A percentile compares a stretch with the other conserved stretches of the same genome.
Conservation (phyloP, 306 rosid species). For the Prinsepia uniflora region DNA sequence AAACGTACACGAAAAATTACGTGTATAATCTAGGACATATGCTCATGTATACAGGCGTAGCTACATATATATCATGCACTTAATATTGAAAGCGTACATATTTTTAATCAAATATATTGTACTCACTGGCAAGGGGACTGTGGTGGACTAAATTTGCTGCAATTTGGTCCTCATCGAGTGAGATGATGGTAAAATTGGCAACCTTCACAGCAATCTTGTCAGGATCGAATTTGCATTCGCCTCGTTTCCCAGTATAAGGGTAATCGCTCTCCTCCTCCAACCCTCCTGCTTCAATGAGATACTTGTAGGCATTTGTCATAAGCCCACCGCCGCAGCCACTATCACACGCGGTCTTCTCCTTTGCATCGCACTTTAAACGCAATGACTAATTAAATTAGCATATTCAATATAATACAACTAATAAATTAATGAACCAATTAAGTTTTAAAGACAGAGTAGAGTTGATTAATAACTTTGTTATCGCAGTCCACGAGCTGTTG, state of each 20-base stretch:
- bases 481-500: constrained; percentile 95
- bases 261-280: constrained; percentile 64
- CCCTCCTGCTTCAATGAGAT: constrained; percentile 75
- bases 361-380: constrained; percentile 53
- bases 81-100: no score
- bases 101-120: neutral
- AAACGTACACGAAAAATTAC: no score
- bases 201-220: constrained; percentile 51
- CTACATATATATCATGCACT: neutral
- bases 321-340: constrained; percentile 75
- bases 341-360: constrained; percentile 47
- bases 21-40: no score
- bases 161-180: constrained; percentile 66
- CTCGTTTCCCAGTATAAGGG: constrained; percentile 53
- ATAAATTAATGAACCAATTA: no score
- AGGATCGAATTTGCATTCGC: constrained; percentile 56
- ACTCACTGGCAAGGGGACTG: constrained; percentile 80
- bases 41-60: no score
- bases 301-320: constrained; percentile 86
- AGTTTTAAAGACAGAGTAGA: no score
- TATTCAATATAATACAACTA: no score
- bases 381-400: neutral
- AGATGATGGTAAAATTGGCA: constrained; percentile 61
- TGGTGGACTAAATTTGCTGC: constrained; percentile 64
- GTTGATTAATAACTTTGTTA: constrained; percentile 32